Percentiles rank a stretch among this genome's conserved stretches.
Conservation (phyloP, 805 yeast genomes). For the Candida wancherniae region DNA sequence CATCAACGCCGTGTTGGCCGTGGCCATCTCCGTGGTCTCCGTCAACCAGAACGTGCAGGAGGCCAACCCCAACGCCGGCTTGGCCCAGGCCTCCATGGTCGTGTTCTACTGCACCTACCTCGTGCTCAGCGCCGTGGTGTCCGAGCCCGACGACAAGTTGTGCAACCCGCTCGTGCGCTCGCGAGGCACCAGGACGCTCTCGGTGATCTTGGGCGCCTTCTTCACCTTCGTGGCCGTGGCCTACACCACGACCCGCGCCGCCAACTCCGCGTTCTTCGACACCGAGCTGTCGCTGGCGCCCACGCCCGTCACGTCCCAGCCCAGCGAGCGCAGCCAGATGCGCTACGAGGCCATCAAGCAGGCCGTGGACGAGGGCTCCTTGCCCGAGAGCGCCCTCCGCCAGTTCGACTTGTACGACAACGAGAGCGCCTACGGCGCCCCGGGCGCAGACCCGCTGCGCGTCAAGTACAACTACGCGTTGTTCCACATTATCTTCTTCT, state of each 20-base stretch:
- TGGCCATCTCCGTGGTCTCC: slow-evolving; percentile 64
- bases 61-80: slow-evolving; percentile 89
- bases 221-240: slow-evolving; percentile 95
- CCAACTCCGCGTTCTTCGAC: slow-evolving; percentile 53
- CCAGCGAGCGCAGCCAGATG: slow-evolving; percentile 57
- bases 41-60: slow-evolving; percentile 84
- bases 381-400: slow-evolving; percentile 85
- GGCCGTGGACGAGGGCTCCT: slow-evolving; percentile 93
- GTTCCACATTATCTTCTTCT: slow-evolving; percentile 85
- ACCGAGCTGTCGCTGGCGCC: slow-evolving; percentile 27
- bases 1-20: slow-evolving; percentile 61
- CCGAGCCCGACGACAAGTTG: slow-evolving; percentile 90
- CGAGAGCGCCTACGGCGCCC: slow-evolving; percentile 27
- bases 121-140: slow-evolving; percentile 86
- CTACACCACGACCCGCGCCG: slow-evolving; percentile 95
- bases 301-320: slow-evolving; percentile 40
- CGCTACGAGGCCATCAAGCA: slow-evolving; percentile 83
- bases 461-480: slow-evolving; percentile 82
- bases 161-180: slow-evolving; percentile 93
- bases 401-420: slow-evolving; percentile 61
- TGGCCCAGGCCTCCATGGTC: slow-evolving; percentile 96
- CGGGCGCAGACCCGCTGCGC: slow-evolving; percentile 57
- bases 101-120: slow-evolving; percentile 88
- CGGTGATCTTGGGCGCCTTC: slow-evolving; percentile 83
- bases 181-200: slow-evolving; percentile 82